A percentile compares a stretch with the other conserved stretches of the same genome.
Conservation (phyloP, 2,329 filamentous ascomycete genomes). For the Fusarium buharicum region DNA sequence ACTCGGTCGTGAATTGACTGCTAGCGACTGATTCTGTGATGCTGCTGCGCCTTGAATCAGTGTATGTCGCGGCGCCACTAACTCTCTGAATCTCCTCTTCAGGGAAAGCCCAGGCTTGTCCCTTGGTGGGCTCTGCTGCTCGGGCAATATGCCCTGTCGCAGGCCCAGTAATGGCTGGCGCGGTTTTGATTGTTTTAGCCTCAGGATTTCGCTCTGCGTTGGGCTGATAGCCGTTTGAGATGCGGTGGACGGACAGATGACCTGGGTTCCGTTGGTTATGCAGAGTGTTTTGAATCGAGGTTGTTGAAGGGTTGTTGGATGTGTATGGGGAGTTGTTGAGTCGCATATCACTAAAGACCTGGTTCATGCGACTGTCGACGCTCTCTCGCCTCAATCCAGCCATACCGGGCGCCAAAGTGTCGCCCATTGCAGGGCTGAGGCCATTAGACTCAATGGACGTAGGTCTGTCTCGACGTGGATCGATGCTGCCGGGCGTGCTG, state of each 20-base stretch:
- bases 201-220: constrained; percentile 68
- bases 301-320: constrained; percentile 79
- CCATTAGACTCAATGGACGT: constrained; percentile 51
- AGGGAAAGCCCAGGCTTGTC: constrained; percentile 85
- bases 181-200: constrained; percentile 68
- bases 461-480: constrained; percentile 57
- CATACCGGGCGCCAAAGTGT: constrained; percentile 55
- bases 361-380: constrained; percentile 81
- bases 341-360: constrained; percentile 74
- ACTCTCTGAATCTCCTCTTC: constrained; percentile 72
- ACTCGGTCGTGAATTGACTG: constrained; percentile 81
- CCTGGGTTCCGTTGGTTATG: constrained; percentile 74
- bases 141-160: constrained; percentile 72
- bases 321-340: constrained; percentile 75
- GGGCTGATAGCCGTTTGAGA: constrained; percentile 73
- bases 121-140: constrained; percentile 82
- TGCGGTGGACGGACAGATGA: constrained; percentile 64
- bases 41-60: constrained; percentile 78
- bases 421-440: constrained; percentile 47
- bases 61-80: constrained; percentile 59
- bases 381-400: constrained; percentile 73
- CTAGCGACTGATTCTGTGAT: constrained; percentile 81
- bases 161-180: constrained; percentile 79
- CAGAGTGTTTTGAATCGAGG: constrained; percentile 76
- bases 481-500: constrained; percentile 57